Evolutionary conservation across 345 rosid genomes (phyloP).

Genomic region (Salix brachista): DNA sequence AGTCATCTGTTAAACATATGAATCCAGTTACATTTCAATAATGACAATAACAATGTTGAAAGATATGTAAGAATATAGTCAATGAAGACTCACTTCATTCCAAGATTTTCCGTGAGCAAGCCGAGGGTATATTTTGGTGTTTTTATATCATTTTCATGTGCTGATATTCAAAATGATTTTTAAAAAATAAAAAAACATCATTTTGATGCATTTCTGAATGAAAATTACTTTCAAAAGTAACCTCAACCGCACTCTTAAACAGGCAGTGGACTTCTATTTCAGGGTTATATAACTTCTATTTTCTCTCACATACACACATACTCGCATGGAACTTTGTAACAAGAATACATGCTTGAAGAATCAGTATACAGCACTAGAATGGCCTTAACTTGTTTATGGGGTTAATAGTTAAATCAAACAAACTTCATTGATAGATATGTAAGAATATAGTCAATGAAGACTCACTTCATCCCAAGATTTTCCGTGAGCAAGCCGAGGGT

Average conservation of each 20-base stretch:
- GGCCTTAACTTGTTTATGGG: not conserved
- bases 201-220: no score
- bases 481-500: conserved; percentile 89
- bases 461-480: conserved; percentile 91
- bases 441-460: not conserved
- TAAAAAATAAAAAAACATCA: no score
- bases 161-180: no score
- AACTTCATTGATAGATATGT: not conserved
- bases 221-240: no score
- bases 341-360: not conserved
- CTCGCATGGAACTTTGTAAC: not conserved
- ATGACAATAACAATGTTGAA: not conserved
- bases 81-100: conserved; percentile 63
- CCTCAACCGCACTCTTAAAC: no score
- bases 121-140: conserved; percentile 87
- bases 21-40: not conserved
- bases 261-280: no score
- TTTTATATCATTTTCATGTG: no score
- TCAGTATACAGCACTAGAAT: not conserved
- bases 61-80: not conserved
- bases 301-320: not conserved
- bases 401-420: not conserved
- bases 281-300: not conserved
- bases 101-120: conserved; percentile 89
- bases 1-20: conserved; percentile 58